Base-by-base conservation (phyloP, 192 early-diverging fungal genomes). In the Dispira parvispora region DNA sequence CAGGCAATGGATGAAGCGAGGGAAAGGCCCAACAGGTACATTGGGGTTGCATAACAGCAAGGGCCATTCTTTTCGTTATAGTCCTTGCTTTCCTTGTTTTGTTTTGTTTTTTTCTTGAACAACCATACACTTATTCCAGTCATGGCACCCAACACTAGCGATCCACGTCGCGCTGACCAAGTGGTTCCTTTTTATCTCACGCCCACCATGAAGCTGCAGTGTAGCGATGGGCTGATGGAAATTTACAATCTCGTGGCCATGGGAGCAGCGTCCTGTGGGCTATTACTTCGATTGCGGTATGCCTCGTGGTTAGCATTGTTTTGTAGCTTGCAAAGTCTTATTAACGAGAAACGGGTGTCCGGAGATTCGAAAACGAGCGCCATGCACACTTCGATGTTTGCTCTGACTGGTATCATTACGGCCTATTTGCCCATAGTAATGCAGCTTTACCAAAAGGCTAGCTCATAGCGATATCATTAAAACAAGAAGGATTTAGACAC, bases 241-340 rank as follows among this genome's bases (percentile, higher is more conserved):
- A 57, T 57, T 27, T 57, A 57, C 55, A 57, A n/a, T 2, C 38
- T 57, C 27, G 55, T 57, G 55, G 55, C 55, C 23, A 26, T 57
- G 26, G 28, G 26, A 5, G 55, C 26, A 11, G 55, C 55, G 13
- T n/a, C 38, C 27, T 26, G 16, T 16, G 55, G 55, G 10, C 13
- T 57, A 38, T n/a, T 57, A 18, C 55, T 57, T 57, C 55, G 55
- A 38, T 32, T 57, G 8, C 55, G 55, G 55, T 57, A 38, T 18
- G 23, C 55, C 27, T 57, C 55, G 26, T 57, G 55, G 55, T 27
- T 57, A 8, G 26, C 55, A 25, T 38, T 57, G 27, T 57, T 57
- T 38, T 26, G 27, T 16, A 38, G 27, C 55, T 38, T 27, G 27
- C 55, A 38, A 8, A 38, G 21, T 11, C 14, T 18, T 16, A 25